A percentile compares a stretch with the other conserved stretches of the same genome.
Conservation (phyloP, 352 stramenopile genomes). For the Pythium brachiatum region DNA sequence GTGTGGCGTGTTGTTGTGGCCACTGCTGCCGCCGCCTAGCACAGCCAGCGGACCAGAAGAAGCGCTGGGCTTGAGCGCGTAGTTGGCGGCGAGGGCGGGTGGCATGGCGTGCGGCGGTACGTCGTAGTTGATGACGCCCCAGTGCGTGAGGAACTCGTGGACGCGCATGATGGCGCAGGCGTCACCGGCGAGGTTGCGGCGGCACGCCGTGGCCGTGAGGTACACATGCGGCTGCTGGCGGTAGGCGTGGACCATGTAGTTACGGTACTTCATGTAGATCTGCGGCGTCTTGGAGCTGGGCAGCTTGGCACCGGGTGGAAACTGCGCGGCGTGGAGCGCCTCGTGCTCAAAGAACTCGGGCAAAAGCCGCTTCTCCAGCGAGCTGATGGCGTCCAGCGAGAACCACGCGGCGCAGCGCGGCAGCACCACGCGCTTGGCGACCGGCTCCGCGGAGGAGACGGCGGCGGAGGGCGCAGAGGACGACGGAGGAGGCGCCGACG, state of each 20-base stretch:
- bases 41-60: background rate
- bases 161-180: conserved; percentile 82
- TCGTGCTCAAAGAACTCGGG: conserved; percentile 73
- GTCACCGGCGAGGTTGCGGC: conserved; percentile 75
- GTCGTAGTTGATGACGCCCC: conserved; percentile 86
- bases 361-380: conserved; percentile 80
- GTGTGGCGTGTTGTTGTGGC: background rate
- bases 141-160: conserved; percentile 85
- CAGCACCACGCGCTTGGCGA: conserved; percentile 43
- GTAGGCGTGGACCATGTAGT: conserved; percentile 85
- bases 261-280: conserved; percentile 85
- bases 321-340: conserved; percentile 21
- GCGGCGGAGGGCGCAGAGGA: background rate
- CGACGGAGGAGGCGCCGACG: background rate
- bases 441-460: conserved; percentile 1
- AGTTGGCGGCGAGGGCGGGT: conserved; percentile 53
- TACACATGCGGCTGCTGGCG: conserved; percentile 78
- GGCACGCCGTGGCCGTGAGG: conserved; percentile 79
- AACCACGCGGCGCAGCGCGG: conserved; percentile 80
- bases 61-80: conserved; percentile 34
- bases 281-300: conserved; percentile 48
- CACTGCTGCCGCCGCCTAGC: background rate
- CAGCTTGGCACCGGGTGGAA: conserved; percentile 20
- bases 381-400: conserved; percentile 68
- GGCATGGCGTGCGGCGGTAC: conserved; percentile 72